These are phyloP conservation scores for Spinellus fusiger DNA, from an alignment of 192 early-diverging fungal genomes.

Conservation along the genomic window DNA sequence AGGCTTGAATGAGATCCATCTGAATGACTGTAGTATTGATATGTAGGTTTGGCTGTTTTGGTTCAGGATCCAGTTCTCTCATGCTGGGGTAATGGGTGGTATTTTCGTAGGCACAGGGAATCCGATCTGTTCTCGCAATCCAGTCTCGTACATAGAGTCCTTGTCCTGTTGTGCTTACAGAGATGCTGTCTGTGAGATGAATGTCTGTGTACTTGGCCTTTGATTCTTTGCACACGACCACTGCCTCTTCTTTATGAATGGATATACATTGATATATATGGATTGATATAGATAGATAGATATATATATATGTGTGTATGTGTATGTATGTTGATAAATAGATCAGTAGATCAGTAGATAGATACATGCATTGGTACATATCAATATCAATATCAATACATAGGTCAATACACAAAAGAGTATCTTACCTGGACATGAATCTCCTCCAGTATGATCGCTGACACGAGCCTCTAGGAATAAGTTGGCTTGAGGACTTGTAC, in stretches of 20 bases:
- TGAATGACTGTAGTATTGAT: background rate
- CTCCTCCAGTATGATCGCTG: too few species aligned
- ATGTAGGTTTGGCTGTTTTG: background rate
- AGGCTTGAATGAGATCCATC: background rate
- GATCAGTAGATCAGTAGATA: too few species aligned
- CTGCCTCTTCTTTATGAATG: background rate
- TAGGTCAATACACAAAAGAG: too few species aligned
- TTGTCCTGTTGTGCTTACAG: conserved; percentile 8
- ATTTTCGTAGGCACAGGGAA: conserved; percentile 2
- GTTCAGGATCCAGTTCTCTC: background rate
- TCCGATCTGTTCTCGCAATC: conserved; percentile 4
- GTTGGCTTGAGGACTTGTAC: background rate
- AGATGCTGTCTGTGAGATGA: background rate
- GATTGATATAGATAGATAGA: too few species aligned
- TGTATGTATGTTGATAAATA: too few species aligned
- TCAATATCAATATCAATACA: too few species aligned
- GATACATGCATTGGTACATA: too few species aligned
- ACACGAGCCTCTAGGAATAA: background rate
- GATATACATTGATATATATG: background rate
- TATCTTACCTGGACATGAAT: too few species aligned
- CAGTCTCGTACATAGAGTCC: conserved; percentile 15
- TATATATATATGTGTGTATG: too few species aligned
- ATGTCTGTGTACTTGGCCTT: background rate
- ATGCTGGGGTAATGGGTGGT: background rate
- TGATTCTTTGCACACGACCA: background rate